Percentiles rank a stretch among this genome's conserved stretches.
These are phyloP conservation scores for Solanum tacnaense DNA, from an alignment of 257 asterid genomes.

Conservation along the genomic window DNA sequence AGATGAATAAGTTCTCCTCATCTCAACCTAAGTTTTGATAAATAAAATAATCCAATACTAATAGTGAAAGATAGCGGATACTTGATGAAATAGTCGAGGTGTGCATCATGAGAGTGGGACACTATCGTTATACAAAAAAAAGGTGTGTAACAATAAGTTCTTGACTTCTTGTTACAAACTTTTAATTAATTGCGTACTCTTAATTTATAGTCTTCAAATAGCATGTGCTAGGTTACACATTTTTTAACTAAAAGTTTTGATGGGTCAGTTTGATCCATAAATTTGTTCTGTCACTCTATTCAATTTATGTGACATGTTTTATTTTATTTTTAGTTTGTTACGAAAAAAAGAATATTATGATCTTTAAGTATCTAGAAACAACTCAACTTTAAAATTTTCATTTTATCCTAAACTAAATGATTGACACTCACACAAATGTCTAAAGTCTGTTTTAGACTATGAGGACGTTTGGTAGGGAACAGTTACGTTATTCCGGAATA, in stretches of 20 bases:
- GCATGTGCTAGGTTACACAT: neutral
- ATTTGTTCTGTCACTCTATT: neutral
- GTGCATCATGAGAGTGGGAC: neutral
- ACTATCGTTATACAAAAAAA: neutral
- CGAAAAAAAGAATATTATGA: neutral
- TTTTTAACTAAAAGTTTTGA: neutral
- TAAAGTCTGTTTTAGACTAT: neutral
- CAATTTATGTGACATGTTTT: neutral
- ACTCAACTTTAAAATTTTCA: neutral
- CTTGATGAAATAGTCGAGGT: neutral
- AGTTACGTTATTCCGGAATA: too few species aligned
- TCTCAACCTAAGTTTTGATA: neutral
- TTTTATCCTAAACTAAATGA: neutral
- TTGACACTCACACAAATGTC: neutral
- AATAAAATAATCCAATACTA: neutral
- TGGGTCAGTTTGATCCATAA: neutral
- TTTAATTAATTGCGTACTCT: neutral
- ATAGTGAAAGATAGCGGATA: neutral
- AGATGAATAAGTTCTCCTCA: neutral
- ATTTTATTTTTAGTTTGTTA: neutral
- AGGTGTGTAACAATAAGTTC: neutral
- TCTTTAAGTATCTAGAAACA: neutral
- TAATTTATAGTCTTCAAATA: neutral
- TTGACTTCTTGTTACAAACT: neutral
- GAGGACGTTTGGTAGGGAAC: too few species aligned